Conservation (phyloP, 2,329 filamentous ascomycete genomes). For the Herpotrichia juniperi region DNA sequence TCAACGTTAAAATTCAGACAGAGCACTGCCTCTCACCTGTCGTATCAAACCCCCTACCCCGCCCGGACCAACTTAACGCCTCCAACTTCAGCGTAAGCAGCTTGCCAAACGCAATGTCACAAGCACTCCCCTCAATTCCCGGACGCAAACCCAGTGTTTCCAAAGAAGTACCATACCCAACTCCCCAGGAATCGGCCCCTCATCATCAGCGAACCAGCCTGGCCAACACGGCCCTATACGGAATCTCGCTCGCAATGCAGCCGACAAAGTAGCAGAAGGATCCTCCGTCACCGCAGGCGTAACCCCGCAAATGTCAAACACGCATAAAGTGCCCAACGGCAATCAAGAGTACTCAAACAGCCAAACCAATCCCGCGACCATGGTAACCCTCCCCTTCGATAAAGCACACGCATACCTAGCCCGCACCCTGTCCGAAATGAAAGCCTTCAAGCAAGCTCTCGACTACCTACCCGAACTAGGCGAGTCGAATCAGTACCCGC, state of each 20-base stretch:
- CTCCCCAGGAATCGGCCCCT: slow-evolving; percentile 8
- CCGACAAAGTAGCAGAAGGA: slow-evolving; percentile 33
- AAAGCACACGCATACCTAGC: slow-evolving; percentile 70
- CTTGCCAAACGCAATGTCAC: slow-evolving; percentile 55
- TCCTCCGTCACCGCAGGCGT: slow-evolving; percentile 42
- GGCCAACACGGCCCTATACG: slow-evolving; percentile 13
- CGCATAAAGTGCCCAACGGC: slow-evolving; percentile 23
- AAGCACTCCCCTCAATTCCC: slow-evolving; percentile 49
- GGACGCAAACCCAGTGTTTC: slow-evolving; percentile 44
- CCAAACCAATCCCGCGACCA: slow-evolving; percentile 37
- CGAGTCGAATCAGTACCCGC: slow-evolving; percentile 78
- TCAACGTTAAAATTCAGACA: slow-evolving; percentile 78
- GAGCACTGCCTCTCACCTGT: slow-evolving; percentile 80
- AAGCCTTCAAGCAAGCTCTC: slow-evolving; percentile 78
- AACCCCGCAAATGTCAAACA: slow-evolving; percentile 55
- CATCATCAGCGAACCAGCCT: slow-evolving; percentile 15
- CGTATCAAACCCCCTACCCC: slow-evolving; percentile 69
- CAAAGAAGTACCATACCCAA: slow-evolving; percentile 16
- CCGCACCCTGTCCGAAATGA: slow-evolving; percentile 73
- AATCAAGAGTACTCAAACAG: slow-evolving; percentile 14
- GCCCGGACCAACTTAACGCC: slow-evolving; percentile 48
- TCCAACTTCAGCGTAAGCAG: slow-evolving; percentile 49
- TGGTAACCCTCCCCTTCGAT: slow-evolving; percentile 61
- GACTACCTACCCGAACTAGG: slow-evolving; percentile 66
- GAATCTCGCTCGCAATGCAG: slow-evolving; percentile 31